Percentiles rank a stretch among this genome's conserved stretches.
phyloP scores from a whole-genome alignment of 345 rosid genomes.

The Ailanthus altissimus region DNA sequence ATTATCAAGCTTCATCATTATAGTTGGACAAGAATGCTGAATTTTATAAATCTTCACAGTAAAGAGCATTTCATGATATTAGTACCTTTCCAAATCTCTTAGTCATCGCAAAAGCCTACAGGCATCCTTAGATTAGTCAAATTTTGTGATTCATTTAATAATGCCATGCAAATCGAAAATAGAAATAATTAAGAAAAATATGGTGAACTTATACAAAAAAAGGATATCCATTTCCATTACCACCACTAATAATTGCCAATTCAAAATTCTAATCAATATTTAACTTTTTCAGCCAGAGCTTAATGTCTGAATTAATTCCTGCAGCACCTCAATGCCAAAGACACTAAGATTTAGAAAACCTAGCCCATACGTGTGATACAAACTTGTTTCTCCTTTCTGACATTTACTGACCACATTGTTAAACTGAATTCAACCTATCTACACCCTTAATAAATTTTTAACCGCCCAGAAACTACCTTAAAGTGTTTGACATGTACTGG shows the following conservation, averaged over 20 bases:
- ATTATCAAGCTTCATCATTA: not conserved
- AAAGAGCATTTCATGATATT: not conserved
- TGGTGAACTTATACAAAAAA: not conserved
- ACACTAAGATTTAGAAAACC: no score
- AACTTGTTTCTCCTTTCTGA: not conserved
- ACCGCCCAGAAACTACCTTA: not conserved
- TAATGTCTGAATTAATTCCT: no score
- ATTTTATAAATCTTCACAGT: not conserved
- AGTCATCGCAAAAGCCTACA: not conserved
- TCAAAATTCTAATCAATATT: not conserved
- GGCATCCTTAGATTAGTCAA: slow-evolving; percentile 9
- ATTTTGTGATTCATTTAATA: no score
- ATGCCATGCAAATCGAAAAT: not conserved
- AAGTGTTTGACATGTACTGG: no score
- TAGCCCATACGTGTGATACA: no score
- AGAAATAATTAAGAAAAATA: not conserved
- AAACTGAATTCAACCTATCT: not conserved
- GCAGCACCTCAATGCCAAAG: no score
- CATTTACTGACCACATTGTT: not conserved
- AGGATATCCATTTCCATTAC: not conserved
- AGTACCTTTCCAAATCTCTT: not conserved
- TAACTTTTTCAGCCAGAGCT: no score
- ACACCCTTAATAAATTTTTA: not conserved
- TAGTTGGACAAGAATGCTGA: not conserved
- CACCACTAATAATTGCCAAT: not conserved